Conservation (phyloP, 257 asterid species). For the Solanum chaucha region DNA sequence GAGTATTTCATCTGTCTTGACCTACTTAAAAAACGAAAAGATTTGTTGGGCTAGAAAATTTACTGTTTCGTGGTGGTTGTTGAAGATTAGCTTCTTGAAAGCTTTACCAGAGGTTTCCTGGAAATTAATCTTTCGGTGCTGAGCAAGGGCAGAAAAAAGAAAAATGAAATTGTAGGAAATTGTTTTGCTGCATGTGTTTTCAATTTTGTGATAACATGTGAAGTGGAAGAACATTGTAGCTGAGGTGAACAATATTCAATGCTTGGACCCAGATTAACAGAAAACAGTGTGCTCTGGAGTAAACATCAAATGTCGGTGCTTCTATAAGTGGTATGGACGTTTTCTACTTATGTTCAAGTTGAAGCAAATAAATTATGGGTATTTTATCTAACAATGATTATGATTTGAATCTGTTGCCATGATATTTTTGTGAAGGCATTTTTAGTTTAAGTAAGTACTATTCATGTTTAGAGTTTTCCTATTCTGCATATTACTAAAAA, state of each 20-base stretch:
- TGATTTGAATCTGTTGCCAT: background rate
- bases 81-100: background rate
- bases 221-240: background rate
- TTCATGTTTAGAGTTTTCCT: background rate
- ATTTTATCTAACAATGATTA: background rate
- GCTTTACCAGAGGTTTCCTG: background rate
- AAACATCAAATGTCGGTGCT: background rate
- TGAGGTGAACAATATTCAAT: background rate
- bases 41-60: background rate
- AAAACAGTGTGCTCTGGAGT: background rate
- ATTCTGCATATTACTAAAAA: background rate
- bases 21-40: background rate
- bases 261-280: background rate
- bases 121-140: background rate
- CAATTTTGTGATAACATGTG: background rate
- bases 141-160: background rate
- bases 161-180: background rate
- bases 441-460: background rate
- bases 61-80: background rate
- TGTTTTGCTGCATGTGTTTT: background rate
- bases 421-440: background rate
- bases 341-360: background rate
- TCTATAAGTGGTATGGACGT: background rate
- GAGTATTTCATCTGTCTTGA: background rate
- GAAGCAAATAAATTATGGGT: background rate